Percentiles rank a stretch among this genome's conserved stretches.
phyloP scores from a whole-genome alignment of 2,329 filamentous ascomycete genomes.

The Emericellopsis cladophorae region DNA sequence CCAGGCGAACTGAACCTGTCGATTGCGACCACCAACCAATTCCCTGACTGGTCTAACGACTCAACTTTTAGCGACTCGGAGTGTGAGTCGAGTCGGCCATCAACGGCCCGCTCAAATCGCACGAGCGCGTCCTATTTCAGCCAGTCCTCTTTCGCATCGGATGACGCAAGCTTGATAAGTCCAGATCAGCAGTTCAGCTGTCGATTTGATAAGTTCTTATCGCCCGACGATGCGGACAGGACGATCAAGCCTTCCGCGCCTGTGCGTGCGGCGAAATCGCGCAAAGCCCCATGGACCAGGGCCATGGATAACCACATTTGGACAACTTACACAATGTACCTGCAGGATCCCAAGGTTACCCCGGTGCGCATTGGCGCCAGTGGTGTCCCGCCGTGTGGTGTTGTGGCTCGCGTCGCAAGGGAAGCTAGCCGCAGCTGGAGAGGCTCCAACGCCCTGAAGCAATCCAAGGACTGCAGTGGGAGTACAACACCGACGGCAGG shows the following conservation, averaged over 20 bases:
- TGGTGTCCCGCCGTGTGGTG: conserved; percentile 50
- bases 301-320: conserved; percentile 54
- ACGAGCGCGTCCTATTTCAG: conserved; percentile 46
- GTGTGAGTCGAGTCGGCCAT: conserved; percentile 46
- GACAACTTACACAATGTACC: conserved; percentile 51
- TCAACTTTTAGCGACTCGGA: conserved; percentile 44
- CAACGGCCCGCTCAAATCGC: conserved; percentile 45
- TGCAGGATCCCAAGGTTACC: conserved; percentile 55
- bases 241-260: conserved; percentile 12
- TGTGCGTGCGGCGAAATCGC: conserved; percentile 14
- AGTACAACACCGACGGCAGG: conserved; percentile 43
- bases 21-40: conserved; percentile 28
- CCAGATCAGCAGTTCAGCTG: conserved; percentile 25
- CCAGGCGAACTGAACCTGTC: conserved; percentile 27
- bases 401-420: conserved; percentile 51
- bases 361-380: conserved; percentile 52
- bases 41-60: conserved; percentile 46
- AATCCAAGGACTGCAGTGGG: conserved; percentile 24
- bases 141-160: conserved; percentile 40
- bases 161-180: conserved; percentile 40
- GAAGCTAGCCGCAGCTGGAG: conserved; percentile 57
- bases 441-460: conserved; percentile 33
- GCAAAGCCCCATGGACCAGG: conserved; percentile 49
- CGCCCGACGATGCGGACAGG: conserved; percentile 15
- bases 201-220: conserved; percentile 10